Base-by-base conservation (phyloP, 2,329 filamentous ascomycete species). In the Spiromastix sp. region DNA sequence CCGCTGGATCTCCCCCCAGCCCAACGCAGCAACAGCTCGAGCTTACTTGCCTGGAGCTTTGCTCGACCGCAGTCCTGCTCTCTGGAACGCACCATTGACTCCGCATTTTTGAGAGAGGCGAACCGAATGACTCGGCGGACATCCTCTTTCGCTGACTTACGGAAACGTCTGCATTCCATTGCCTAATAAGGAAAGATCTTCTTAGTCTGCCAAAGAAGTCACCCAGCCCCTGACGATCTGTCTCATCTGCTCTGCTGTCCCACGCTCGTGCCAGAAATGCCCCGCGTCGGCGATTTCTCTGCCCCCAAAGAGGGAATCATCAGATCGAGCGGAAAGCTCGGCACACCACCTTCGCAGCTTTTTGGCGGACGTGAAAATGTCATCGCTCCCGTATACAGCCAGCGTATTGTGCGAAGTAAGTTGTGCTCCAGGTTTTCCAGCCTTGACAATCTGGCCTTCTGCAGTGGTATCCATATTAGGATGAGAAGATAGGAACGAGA, bases 341-440 rank as follows among this genome's bases (percentile, higher is more conserved):
- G 62, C 59, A 7, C 66, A 65, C 87, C 87, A 94, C 1, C 66
- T 60, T 8, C 72, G 68, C 46, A 87, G 64, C 54, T 74, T 82
- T 39, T 67, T 70, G 3, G 64, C 65, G 1, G 77, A 72, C 1
- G 83, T 78, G 44, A 95, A 93, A 0, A 70, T 60, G 55, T 96
- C 87, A 3, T 71, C 66, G 33, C 79, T 74, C 1, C 87, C 89
- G 50, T 79, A 93, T 0, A 93, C 57, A 0, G 75, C 77, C 21
- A 94, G 55, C 0, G 80, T 80, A 1, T 69, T 67, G 47, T 78
- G 68, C 2, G 44, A 42, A 22, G 59, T 54, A 1, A 73, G 58
- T 32, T 83, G 61, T 48, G 81, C 77, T 34, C 61, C 57, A 37
- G 78, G 72, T 2, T 66, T 64, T 16, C 48, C 56, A 17, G 44